These are phyloP conservation scores for Drechslerella stenobrocha DNA, from an alignment of 2,329 filamentous ascomycete species.

Conservation along the genomic window DNA sequence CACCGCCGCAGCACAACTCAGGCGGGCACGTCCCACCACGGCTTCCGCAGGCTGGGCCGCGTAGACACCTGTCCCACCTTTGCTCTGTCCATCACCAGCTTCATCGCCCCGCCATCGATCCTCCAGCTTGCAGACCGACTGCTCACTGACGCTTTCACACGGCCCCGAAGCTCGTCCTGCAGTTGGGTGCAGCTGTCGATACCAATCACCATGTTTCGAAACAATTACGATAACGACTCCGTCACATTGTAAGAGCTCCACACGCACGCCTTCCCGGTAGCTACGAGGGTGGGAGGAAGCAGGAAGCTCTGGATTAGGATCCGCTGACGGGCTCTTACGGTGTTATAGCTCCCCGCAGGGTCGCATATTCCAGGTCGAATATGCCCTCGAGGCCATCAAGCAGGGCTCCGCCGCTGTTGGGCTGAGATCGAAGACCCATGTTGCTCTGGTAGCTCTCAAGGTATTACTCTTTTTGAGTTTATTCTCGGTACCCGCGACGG, in stretches of 20 bases:
- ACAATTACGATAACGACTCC: conserved; percentile 99
- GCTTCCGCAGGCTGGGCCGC: conserved; percentile 26
- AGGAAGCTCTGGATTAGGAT: not conserved
- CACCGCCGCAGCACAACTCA: conserved; percentile 22
- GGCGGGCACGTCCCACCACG: conserved; percentile 48
- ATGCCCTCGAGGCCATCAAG: conserved; percentile 97
- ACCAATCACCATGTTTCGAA: conserved; percentile 81
- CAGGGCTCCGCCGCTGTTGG: conserved; percentile 98
- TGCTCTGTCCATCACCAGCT: conserved; percentile 11
- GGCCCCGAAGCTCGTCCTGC: conserved; percentile 3
- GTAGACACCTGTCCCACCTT: conserved; percentile 32
- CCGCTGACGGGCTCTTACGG: conserved; percentile 15
- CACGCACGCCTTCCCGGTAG: not conserved
- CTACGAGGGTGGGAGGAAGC: no score
- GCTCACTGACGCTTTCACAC: conserved; percentile 3
- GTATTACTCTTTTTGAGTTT: conserved; percentile 58
- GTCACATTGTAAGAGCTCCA: conserved; percentile 77
- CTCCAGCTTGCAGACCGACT: not conserved
- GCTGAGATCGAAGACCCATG: conserved; percentile 96
- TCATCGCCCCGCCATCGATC: conserved; percentile 15
- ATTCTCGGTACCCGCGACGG: conserved; percentile 28
- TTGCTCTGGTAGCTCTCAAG: conserved; percentile 94
- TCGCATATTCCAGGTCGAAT: conserved; percentile 99
- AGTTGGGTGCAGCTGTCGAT: conserved; percentile 22
- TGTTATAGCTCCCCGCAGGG: conserved; percentile 85